These are phyloP conservation scores for Emmonsiellopsis sp. DNA, from an alignment of 2,329 filamentous ascomycete species.

Conservation along the genomic window DNA sequence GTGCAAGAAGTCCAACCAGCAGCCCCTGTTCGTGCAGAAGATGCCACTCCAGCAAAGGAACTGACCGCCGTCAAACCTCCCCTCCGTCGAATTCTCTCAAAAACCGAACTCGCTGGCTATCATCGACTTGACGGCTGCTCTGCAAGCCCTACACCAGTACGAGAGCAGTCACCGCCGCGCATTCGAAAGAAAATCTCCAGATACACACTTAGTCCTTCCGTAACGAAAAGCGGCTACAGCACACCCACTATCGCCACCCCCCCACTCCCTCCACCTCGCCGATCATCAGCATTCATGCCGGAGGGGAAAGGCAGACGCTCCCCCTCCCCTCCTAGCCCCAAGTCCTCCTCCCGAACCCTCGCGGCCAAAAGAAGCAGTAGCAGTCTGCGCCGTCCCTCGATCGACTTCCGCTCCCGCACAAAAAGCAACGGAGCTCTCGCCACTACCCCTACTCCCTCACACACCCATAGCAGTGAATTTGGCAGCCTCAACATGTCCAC, in stretches of 20 bases:
- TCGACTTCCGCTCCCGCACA: conserved; percentile 41
- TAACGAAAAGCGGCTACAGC: conserved; percentile 20
- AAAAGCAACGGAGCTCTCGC: conserved; percentile 27
- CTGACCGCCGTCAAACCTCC: conserved; percentile 56
- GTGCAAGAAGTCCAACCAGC: conserved; percentile 18
- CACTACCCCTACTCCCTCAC: conserved; percentile 10
- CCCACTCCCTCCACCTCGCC: conserved; percentile 18
- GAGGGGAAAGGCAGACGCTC: conserved; percentile 23
- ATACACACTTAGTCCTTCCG: conserved; percentile 34
- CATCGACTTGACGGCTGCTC: conserved; percentile 40
- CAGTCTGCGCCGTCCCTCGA: conserved; percentile 36
- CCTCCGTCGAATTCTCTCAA: conserved; percentile 75
- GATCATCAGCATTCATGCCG: conserved; percentile 20
- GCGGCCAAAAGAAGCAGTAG: conserved; percentile 20
- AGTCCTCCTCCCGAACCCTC: conserved; percentile 19
- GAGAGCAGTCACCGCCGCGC: conserved; percentile 40
- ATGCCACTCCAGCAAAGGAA: conserved; percentile 37
- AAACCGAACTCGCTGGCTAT: conserved; percentile 76
- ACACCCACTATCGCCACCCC: conserved; percentile 24
- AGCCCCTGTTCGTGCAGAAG: conserved; percentile 22
- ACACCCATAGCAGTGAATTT: conserved; percentile 28
- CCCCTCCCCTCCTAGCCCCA: conserved; percentile 32
- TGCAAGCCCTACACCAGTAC: conserved; percentile 33
- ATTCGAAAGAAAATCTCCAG: conserved; percentile 48
- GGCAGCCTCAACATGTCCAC: conserved; percentile 43